These are phyloP conservation scores for Candida sp. DNA, from an alignment of 1,139 yeast genomes.

Conservation along the genomic window DNA sequence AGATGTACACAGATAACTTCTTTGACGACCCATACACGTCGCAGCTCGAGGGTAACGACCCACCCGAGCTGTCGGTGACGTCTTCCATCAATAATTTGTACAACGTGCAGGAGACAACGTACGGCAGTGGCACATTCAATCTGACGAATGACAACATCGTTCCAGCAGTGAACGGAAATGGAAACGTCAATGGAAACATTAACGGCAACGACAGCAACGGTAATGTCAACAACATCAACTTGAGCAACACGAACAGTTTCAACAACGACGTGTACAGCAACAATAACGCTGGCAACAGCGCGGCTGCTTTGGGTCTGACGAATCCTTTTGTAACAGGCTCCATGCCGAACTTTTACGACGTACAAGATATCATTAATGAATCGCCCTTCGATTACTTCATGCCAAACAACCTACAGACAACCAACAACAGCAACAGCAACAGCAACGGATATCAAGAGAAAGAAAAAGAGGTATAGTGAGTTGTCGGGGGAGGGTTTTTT, in stretches of 20 bases:
- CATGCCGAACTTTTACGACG: neutral
- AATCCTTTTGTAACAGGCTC: neutral
- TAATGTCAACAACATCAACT: neutral
- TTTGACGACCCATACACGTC: conserved; percentile 10
- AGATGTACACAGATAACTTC: conserved; percentile 16
- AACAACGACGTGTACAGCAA: neutral
- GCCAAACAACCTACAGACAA: neutral
- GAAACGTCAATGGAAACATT: neutral
- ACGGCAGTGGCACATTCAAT: conserved; percentile 1
- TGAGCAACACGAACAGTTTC: neutral
- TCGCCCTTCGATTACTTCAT: neutral
- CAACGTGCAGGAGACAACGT: conserved; percentile 3
- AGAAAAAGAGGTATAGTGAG: neutral
- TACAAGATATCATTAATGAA: neutral
- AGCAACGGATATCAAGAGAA: neutral
- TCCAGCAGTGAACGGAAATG: neutral
- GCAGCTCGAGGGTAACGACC: neutral
- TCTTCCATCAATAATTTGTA: conserved; percentile 15
- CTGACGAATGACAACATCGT: neutral
- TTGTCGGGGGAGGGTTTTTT: neutral
- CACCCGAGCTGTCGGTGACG: conserved; percentile 9
- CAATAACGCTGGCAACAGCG: neutral
- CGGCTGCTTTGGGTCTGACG: neutral
- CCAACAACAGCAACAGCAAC: neutral
- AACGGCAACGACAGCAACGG: neutral